phyloP scores from a whole-genome alignment of 2,329 filamentous ascomycete genomes.

The Ascocoryne sarcoides region DNA sequence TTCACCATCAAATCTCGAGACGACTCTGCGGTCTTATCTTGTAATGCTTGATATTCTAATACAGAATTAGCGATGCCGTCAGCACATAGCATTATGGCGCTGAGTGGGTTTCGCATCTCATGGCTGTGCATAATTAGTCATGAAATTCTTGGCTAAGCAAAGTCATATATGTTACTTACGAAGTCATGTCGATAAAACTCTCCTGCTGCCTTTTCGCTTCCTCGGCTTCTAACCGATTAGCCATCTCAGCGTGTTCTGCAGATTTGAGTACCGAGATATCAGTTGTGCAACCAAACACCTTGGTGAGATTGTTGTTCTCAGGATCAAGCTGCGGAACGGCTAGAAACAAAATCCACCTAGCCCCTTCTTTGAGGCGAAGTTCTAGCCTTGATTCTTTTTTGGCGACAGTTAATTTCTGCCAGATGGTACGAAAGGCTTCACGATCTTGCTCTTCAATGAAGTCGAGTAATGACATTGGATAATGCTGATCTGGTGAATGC shows the following conservation, averaged over 20 bases:
- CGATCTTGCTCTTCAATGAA: slow-evolving; percentile 59
- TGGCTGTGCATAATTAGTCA: slow-evolving; percentile 32
- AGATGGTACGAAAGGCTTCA: slow-evolving; percentile 46
- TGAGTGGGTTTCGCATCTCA: slow-evolving; percentile 70
- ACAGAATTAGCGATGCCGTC: slow-evolving; percentile 54
- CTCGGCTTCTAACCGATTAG: slow-evolving; percentile 68
- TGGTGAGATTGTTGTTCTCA: slow-evolving; percentile 51
- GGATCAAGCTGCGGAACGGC: slow-evolving; percentile 53
- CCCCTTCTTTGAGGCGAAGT: slow-evolving; percentile 44
- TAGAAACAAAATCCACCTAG: slow-evolving; percentile 59
- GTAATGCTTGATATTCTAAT: slow-evolving; percentile 30
- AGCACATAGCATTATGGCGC: slow-evolving; percentile 65
- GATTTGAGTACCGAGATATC: slow-evolving; percentile 79
- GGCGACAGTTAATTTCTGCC: slow-evolving; percentile 51
- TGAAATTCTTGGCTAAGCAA: no score
- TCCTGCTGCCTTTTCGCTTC: slow-evolving; percentile 65
- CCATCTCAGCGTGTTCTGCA: slow-evolving; percentile 69
- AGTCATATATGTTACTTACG: slow-evolving; percentile 14
- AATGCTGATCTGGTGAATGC: slow-evolving; percentile 41
- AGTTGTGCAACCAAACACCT: slow-evolving; percentile 60
- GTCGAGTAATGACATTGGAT: slow-evolving; percentile 60
- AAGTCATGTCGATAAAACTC: slow-evolving; percentile 66
- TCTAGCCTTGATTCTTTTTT: slow-evolving; percentile 69
- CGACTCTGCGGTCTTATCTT: slow-evolving; percentile 13
- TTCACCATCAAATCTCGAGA: slow-evolving; percentile 40